A percentile compares a stretch with the other conserved stretches of the same genome.
These are phyloP conservation scores for Rhizoclosmatium sp. DNA, from an alignment of 192 early-diverging fungal genomes.

Conservation along the genomic window DNA sequence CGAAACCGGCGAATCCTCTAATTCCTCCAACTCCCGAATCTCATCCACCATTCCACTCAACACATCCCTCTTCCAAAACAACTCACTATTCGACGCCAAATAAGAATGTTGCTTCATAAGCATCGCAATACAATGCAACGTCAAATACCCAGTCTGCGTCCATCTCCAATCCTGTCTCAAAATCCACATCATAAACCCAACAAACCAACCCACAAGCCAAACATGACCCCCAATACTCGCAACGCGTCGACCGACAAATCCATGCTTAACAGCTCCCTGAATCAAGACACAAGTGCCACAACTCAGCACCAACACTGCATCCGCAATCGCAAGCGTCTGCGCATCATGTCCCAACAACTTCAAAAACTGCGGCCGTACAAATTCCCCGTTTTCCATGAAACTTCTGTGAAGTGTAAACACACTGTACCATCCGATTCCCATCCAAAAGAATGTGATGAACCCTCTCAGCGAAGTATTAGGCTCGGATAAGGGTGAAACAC, in stretches of 20 bases:
- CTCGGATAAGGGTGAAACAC: not conserved
- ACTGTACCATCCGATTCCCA: conserved; percentile 75
- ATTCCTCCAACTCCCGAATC: conserved; percentile 25
- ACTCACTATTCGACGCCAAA: conserved; percentile 77
- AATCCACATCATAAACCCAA: conserved; percentile 33
- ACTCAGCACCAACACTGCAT: conserved; percentile 74
- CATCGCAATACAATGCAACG: conserved; percentile 88
- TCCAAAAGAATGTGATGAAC: conserved; percentile 86
- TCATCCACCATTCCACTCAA: conserved; percentile 16
- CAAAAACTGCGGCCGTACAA: conserved; percentile 58
- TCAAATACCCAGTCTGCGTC: conserved; percentile 87
- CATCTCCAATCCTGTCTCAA: conserved; percentile 79
- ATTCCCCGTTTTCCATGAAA: conserved; percentile 62
- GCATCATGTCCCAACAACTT: conserved; percentile 67
- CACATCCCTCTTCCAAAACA: conserved; percentile 44
- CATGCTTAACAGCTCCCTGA: conserved; percentile 59
- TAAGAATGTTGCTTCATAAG: conserved; percentile 99
- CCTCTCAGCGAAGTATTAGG: conserved; percentile 61
- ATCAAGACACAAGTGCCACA: conserved; percentile 71
- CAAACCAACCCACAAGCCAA: conserved; percentile 52
- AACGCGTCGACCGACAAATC: conserved; percentile 53
- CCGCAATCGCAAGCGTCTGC: conserved; percentile 70
- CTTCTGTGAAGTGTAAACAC: conserved; percentile 64
- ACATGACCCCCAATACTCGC: conserved; percentile 62
- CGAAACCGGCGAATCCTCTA: not conserved